A percentile compares a stretch with the other conserved stretches of the same genome.
Evolutionary conservation across 2,329 filamentous ascomycete genomes (phyloP).

Genomic region (Colletotrichum sp.): DNA sequence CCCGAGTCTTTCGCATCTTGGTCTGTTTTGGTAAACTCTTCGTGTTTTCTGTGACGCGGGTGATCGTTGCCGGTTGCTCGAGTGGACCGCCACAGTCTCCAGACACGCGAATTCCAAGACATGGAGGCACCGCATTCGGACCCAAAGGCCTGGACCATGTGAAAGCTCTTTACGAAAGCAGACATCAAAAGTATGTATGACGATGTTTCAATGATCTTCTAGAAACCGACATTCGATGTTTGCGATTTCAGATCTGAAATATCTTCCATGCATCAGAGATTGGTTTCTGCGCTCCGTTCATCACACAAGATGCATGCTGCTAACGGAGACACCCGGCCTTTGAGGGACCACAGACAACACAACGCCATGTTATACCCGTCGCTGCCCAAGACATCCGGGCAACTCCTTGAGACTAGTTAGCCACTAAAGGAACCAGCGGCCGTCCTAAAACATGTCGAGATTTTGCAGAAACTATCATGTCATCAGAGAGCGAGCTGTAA

Average conservation of each 20-base stretch:
- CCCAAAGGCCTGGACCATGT: not conserved
- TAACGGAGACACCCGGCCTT: not conserved
- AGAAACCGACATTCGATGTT: not conserved
- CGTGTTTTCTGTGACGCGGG: not conserved
- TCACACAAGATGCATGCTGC: not conserved
- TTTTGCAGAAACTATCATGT: not conserved
- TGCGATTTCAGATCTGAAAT: not conserved
- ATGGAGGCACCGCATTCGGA: not conserved
- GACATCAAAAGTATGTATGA: not conserved
- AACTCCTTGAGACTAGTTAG: not conserved
- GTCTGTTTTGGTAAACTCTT: not conserved
- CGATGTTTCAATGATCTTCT: not conserved
- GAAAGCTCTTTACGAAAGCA: not conserved
- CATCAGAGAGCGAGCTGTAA: not conserved
- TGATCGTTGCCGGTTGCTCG: not conserved
- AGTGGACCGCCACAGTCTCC: not conserved
- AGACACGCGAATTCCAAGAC: not conserved
- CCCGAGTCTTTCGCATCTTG: not conserved
- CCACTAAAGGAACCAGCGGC: not conserved
- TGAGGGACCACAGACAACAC: not conserved
- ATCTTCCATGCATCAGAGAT: not conserved
- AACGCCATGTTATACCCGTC: not conserved
- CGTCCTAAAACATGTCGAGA: not conserved
- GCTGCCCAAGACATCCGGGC: not conserved
- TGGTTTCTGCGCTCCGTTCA: not conserved